Evolutionary conservation across 331 rosid genomes (phyloP), one percentile per base, ranked within the genome.

Genomic region (Telfairia occidentalis): DNA sequence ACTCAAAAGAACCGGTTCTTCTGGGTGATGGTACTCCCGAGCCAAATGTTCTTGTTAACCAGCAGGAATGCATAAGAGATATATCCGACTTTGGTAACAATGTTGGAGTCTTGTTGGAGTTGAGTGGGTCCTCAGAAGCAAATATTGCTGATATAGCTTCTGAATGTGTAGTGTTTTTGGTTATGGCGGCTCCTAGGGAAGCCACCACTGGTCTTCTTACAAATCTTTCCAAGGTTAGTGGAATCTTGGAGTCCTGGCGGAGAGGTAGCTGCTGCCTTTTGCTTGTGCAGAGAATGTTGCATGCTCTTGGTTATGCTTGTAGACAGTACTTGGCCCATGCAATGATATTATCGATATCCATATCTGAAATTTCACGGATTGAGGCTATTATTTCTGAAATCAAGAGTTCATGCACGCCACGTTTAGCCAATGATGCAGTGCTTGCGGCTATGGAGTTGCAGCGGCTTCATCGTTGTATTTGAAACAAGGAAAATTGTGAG

Each of bases 121-220:
- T 94, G 81, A 83, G 92, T 80, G 85, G 84, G 11, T 86, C 77
- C 40, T 74, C 78, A 5, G 87, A 85, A 81, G 79, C 86, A 76
- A 83, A 76, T 76, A 43, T 91, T 76, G 89, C 87, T 4, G 92
- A 87, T 61, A 57, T 84, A 79, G 96, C 97, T 77, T 94, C 98
- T 18, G 92, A 91, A 84, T 94, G 97, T 75, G 66, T 91, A 11
- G 81, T 94, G 50, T 82, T 91, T 79, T 82, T 90, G 76, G 83
- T 89, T 55, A 90, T 86, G 86, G 92, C 93, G 57, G 96, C 99
- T 84, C 99, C 96, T 28, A 90, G 97, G 84, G 99, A 95, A 87
- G 92, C 92, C 66, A 92, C 93, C 12, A 84, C 99, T 55, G 90
- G 96, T 82, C 79, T 95, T 43, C 88, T 95, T 53, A 90, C 97